These are phyloP conservation scores for Solanum hybrid DNA, from an alignment of 305 asterid species.

Conservation along the genomic window DNA sequence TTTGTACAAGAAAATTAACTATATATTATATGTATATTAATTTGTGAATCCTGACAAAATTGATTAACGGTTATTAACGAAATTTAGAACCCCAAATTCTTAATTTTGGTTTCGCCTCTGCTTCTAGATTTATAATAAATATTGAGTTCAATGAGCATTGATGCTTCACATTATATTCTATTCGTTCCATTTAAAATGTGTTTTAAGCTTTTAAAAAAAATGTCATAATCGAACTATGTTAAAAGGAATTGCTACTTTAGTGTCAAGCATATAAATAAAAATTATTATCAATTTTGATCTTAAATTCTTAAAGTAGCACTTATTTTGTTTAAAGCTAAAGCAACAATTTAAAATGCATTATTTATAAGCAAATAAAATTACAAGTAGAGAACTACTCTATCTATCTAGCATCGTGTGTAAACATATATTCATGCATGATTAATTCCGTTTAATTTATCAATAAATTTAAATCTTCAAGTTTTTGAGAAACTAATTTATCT, in stretches of 20 bases:
- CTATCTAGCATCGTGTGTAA: not conserved
- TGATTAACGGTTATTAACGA: no score
- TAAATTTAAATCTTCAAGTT: not conserved
- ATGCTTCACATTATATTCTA: not conserved
- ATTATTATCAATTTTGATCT: no score
- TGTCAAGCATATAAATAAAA: not conserved
- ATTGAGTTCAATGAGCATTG: not conserved
- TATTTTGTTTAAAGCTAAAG: not conserved
- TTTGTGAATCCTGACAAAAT: no score
- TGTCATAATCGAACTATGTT: no score
- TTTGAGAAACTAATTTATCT: not conserved
- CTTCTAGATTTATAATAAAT: not conserved
- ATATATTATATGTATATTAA: no score
- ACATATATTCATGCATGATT: not conserved
- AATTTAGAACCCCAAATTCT: no score
- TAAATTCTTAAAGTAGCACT: no score
- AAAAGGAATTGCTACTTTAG: no score
- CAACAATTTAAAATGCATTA: not conserved
- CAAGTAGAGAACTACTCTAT: not conserved
- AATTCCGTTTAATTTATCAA: not conserved
- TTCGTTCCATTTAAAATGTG: not conserved
- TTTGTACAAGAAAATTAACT: no score
- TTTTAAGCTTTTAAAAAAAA: not conserved
- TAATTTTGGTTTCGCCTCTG: no score
- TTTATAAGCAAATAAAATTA: not conserved